These are phyloP conservation scores for Solanum phureja DNA, from an alignment of 257 asterid species.

Conservation along the genomic window DNA sequence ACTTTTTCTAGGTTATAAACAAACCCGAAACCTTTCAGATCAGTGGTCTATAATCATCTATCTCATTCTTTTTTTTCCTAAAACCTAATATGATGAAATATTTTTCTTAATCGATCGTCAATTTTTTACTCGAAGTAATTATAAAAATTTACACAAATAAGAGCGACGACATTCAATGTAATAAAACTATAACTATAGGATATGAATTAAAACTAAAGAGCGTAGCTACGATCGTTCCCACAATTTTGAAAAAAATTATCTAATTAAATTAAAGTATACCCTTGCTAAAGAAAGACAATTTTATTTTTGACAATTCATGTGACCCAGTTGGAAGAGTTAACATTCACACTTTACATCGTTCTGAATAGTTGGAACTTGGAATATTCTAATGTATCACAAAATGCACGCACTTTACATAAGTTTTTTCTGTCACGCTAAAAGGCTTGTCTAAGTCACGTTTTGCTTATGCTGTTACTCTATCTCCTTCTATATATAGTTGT, in stretches of 20 bases:
- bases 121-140: not conserved
- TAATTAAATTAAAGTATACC: not conserved
- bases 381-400: not conserved
- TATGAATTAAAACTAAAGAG: not conserved
- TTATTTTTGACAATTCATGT: not conserved
- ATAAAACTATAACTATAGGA: not conserved
- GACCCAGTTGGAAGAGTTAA: not conserved
- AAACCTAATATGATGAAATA: not conserved
- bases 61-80: not conserved
- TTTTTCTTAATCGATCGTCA: not conserved
- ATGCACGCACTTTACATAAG: not conserved
- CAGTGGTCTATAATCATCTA: not conserved
- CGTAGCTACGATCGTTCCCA: not conserved
- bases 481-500: not conserved
- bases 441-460: not conserved
- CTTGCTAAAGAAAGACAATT: not conserved
- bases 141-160: not conserved
- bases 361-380: not conserved
- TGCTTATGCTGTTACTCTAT: too few species aligned
- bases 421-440: not conserved
- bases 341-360: not conserved
- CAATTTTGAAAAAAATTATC: not conserved
- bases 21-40: not conserved
- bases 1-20: not conserved
- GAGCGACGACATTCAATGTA: not conserved